phyloP scores from a whole-genome alignment of 1,139 yeast species.

The Taphrina wiesneri region DNA sequence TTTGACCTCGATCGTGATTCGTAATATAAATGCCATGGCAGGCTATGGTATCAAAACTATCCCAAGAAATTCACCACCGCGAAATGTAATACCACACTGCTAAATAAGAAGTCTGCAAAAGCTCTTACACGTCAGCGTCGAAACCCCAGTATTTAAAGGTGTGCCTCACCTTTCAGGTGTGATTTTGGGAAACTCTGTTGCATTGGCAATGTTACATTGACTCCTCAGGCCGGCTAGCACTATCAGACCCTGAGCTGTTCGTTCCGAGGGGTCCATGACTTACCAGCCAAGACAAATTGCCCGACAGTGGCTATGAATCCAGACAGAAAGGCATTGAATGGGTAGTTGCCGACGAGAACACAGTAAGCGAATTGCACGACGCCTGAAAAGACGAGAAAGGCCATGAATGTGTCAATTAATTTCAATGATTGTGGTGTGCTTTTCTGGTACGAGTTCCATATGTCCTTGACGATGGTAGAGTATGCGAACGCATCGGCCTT shows the following conservation, averaged over 20 bases:
- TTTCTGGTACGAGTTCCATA: conserved; percentile 23
- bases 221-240: conserved; percentile 58
- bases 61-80: conserved; percentile 80
- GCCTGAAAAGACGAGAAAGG: conserved; percentile 72
- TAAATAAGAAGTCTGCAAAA: conserved; percentile 84
- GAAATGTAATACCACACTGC: conserved; percentile 85
- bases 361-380: conserved; percentile 76
- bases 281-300: conserved; percentile 78
- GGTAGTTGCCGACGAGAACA: conserved; percentile 76
- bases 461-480: conserved; percentile 21
- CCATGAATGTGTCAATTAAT: conserved; percentile 75
- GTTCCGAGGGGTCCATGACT: conserved; percentile 11
- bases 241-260: background rate
- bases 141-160: background rate
- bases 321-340: conserved; percentile 93
- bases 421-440: conserved; percentile 43
- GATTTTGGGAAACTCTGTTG: conserved; percentile 54
- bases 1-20: background rate
- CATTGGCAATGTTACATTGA: conserved; percentile 56
- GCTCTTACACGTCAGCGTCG: conserved; percentile 52
- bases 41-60: background rate
- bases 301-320: conserved; percentile 93
- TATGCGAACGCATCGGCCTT: conserved; percentile 11
- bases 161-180: conserved; percentile 57
- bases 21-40: background rate